Evolutionary conservation across 306 rosid species (phyloP).

Genomic region (Nissolia schottii): DNA sequence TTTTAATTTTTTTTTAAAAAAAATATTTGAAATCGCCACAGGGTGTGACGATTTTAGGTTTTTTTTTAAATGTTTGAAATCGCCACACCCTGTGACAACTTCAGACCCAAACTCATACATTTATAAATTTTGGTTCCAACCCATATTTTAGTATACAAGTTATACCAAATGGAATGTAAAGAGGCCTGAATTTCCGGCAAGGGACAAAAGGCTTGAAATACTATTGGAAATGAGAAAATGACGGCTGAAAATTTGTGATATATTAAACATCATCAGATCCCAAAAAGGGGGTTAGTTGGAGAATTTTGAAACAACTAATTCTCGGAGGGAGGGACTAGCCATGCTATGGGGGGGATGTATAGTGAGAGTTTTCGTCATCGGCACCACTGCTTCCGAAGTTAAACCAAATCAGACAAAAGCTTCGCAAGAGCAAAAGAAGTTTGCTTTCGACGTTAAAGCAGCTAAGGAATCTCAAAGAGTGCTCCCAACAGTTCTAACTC

Average conservation of each 20-base stretch:
- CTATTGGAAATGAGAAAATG: constrained; percentile 49
- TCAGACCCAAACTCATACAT: too few relatives aligned
- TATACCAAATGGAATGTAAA: too few relatives aligned
- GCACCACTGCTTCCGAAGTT: constrained; percentile 52
- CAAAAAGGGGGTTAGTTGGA: constrained; percentile 12
- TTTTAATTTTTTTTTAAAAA: too few relatives aligned
- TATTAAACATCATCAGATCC: constrained; percentile 21
- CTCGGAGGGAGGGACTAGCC: constrained; percentile 31
- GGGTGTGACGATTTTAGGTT: too few relatives aligned
- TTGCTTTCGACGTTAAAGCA: constrained; percentile 50
- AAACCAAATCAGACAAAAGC: constrained; percentile 74
- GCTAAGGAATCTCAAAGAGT: constrained; percentile 63
- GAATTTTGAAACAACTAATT: constrained; percentile 26
- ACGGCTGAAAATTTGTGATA: constrained; percentile 26
- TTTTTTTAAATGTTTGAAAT: too few relatives aligned
- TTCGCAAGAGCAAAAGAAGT: constrained; percentile 51
- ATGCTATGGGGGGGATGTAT: constrained; percentile 29
- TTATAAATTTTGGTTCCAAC: too few relatives aligned
- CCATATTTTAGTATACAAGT: too few relatives aligned
- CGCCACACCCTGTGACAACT: too few relatives aligned
- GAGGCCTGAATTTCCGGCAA: too few relatives aligned
- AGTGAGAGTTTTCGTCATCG: constrained; percentile 58
- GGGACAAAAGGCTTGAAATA: constrained; percentile 60
- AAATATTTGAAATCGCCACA: too few relatives aligned
- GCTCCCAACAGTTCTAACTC: constrained; percentile 36